These are phyloP conservation scores for Sporothrix variecibatus DNA, from an alignment of 2,329 filamentous ascomycete genomes.

Conservation along the genomic window DNA sequence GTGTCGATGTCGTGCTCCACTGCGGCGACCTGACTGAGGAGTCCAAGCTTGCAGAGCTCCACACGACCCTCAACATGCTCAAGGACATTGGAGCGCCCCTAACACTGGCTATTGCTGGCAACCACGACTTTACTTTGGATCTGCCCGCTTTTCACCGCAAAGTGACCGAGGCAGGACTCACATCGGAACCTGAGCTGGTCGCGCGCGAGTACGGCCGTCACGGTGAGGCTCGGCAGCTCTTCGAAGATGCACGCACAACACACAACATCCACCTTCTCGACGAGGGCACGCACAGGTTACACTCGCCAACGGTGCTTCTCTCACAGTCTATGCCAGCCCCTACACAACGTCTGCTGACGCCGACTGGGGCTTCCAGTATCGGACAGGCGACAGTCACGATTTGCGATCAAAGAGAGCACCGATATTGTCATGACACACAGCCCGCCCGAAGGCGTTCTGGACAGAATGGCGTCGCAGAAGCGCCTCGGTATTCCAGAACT, in stretches of 20 bases:
- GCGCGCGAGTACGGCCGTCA: conserved; percentile 43
- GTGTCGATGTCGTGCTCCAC: conserved; percentile 51
- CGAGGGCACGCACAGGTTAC: conserved; percentile 50
- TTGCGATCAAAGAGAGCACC: conserved; percentile 39
- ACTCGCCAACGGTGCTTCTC: conserved; percentile 51
- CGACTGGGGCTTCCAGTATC: conserved; percentile 55
- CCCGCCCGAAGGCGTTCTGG: conserved; percentile 54
- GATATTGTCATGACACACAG: conserved; percentile 59
- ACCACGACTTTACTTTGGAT: conserved; percentile 53
- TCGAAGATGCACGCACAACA: conserved; percentile 41
- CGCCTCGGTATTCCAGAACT: conserved; percentile 48
- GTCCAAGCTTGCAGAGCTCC: conserved; percentile 46
- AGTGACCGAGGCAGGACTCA: conserved; percentile 20
- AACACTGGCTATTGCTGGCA: conserved; percentile 58
- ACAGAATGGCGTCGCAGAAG: conserved; percentile 40
- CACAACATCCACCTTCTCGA: conserved; percentile 51
- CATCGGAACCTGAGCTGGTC: conserved; percentile 32
- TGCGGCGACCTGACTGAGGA: conserved; percentile 54
- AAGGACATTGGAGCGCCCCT: conserved; percentile 48
- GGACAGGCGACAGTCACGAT: conserved; percentile 42
- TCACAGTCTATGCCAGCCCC: conserved; percentile 56
- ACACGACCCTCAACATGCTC: conserved; percentile 46
- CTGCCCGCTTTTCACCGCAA: conserved; percentile 38
- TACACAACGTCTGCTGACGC: conserved; percentile 49
- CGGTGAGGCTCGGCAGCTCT: conserved; percentile 43